Evolutionary conservation across 495 filamentous ascomycete species (phyloP), one percentile per base, ranked within the genome.

Genomic region (Aspergillus cristatus): DNA sequence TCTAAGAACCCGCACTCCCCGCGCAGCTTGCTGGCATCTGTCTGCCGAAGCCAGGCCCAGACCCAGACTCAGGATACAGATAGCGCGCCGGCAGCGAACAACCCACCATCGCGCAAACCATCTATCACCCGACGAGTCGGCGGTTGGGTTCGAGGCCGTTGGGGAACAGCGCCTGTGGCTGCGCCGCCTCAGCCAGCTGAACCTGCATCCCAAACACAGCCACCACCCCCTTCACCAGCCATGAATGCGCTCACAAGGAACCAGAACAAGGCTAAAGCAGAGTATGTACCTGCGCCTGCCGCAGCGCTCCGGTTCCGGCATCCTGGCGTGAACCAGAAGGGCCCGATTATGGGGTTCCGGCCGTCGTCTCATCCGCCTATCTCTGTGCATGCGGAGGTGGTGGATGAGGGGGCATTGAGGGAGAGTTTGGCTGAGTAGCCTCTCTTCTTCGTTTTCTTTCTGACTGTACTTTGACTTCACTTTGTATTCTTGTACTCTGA

Each of bases 81-180:
- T n/a, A n/a, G n/a, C 14, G 32, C 47, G 5, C 58, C 57, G 1
- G 34, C 46, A 14, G 51, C 55, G 13, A 57, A 50, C 38, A 52
- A 48, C 38, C 51, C 49, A 0, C 43, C 47, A 5, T 42, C 28
- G 1, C 49, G 63, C 33, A 43, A 60, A 25, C 34, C 59, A 4
- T 63, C 59, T 3, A 41, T 74, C 2, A 49, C 61, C 15, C 65
- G 63, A 25, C 68, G 67, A 14, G 45, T 75, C 26, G 72, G 73
- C 6, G 71, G 72, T 15, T 78, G 74, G 74, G 65, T 77, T 2
- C 59, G 69, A 7, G 70, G 74, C 7, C 60, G 65, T 22, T 78
- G 72, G 74, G 72, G 71, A 14, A 54, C 64, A 12, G 59, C 63
- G 5, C 63, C 70, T 1, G 46, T 50, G 5, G 29, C n/a, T n/a